Evolutionary conservation across 2,329 filamentous ascomycete species (phyloP).

Genomic region (Plenodomus lindquistii): DNA sequence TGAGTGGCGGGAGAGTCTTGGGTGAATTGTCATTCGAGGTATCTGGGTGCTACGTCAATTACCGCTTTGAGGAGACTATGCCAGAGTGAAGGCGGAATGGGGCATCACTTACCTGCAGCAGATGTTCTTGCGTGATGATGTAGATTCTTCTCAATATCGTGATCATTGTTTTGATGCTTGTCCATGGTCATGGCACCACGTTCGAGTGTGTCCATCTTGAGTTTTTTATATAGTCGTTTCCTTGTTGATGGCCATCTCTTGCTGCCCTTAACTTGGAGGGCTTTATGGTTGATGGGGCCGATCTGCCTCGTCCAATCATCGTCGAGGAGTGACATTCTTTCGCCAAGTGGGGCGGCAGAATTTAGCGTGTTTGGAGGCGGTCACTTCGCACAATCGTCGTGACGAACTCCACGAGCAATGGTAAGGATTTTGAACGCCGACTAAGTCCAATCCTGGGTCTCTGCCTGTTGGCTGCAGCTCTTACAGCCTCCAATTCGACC

Average conservation of each 20-base stretch:
- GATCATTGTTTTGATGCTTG: conserved; percentile 1
- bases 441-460: no score
- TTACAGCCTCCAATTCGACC: no score
- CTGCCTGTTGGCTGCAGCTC: no score
- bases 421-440: no score
- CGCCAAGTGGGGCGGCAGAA: conserved; percentile 2
- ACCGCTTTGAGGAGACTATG: conserved; percentile 3
- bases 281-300: background rate
- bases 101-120: background rate
- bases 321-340: conserved; percentile 9
- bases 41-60: conserved; percentile 5
- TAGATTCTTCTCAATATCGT: conserved; percentile 15
- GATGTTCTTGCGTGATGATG: background rate
- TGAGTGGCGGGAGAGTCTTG: conserved; percentile 32
- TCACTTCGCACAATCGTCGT: background rate
- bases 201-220: conserved; percentile 23
- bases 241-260: background rate
- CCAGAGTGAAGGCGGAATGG: background rate
- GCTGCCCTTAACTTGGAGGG: background rate
- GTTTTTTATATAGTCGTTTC: background rate
- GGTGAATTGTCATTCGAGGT: background rate
- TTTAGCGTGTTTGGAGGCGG: background rate
- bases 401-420: no score
- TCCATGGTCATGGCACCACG: conserved; percentile 8
- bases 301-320: conserved; percentile 9